Percentiles rank a stretch among this genome's conserved stretches.
These are phyloP conservation scores for Ceratobasidium sp. DNA, from an alignment of 1,284 basidiomycete species.

Conservation along the genomic window DNA sequence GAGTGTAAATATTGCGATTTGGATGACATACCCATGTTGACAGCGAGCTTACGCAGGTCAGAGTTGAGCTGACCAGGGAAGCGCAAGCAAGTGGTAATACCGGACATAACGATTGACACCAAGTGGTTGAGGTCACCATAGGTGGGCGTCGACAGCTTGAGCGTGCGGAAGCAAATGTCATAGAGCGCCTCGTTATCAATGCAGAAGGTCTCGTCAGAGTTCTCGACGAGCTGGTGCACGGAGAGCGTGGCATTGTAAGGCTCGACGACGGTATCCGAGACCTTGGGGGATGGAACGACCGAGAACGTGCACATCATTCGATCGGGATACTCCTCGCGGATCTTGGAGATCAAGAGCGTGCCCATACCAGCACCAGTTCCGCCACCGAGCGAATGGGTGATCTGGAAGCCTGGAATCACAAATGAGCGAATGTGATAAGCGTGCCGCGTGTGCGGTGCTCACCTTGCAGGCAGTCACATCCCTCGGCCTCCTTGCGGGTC, in stretches of 20 bases:
- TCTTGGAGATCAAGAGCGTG: conserved; percentile 72
- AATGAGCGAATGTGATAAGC: conserved; percentile 58
- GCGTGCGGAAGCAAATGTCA: conserved; percentile 97
- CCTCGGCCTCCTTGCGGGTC: conserved; percentile 70
- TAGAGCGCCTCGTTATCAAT: conserved; percentile 97
- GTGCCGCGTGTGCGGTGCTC: neutral
- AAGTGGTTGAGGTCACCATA: conserved; percentile 98
- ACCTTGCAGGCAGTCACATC: conserved; percentile 66
- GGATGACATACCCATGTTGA: conserved; percentile 88
- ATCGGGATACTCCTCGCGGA: conserved; percentile 72
- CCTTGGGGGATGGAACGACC: conserved; percentile 72
- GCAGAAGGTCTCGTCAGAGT: conserved; percentile 74
- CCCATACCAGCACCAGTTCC: conserved; percentile 75
- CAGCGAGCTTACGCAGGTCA: conserved; percentile 95
- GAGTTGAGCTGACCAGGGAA: conserved; percentile 99
- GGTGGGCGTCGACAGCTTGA: conserved; percentile 93
- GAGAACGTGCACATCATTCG: conserved; percentile 75
- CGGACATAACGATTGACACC: conserved; percentile 98
- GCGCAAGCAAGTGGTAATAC: conserved; percentile 93
- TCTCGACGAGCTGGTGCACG: conserved; percentile 72
- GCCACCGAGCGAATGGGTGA: conserved; percentile 72
- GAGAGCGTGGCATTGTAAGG: conserved; percentile 74
- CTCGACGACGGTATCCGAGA: conserved; percentile 68
- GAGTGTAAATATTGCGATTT: conserved; percentile 5
- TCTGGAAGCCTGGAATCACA: conserved; percentile 64